These are phyloP conservation scores for Colletotrichum lini DNA, from an alignment of 2,329 filamentous ascomycete species.

Conservation along the genomic window DNA sequence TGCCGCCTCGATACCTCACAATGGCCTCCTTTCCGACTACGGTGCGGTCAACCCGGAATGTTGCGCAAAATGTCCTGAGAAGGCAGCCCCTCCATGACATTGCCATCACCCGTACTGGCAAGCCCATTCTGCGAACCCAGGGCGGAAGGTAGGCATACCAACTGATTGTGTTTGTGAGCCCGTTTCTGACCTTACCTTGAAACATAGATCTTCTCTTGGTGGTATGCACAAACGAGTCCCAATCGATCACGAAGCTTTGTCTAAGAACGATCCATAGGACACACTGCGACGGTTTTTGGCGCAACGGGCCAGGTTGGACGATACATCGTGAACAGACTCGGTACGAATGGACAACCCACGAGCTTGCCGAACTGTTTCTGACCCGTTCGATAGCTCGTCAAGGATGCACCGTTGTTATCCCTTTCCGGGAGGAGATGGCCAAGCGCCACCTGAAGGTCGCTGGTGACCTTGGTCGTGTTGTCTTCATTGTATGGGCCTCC, in stretches of 20 bases:
- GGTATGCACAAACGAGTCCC: slow-evolving; percentile 67
- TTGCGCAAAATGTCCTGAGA: slow-evolving; percentile 62
- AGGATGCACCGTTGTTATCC: slow-evolving; percentile 94
- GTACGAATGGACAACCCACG: slow-evolving; percentile 58
- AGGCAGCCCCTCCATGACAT: slow-evolving; percentile 81
- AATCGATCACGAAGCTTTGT: slow-evolving; percentile 21
- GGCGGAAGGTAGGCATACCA: slow-evolving; percentile 82
- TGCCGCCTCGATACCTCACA: slow-evolving; percentile 28
- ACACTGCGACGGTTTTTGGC: slow-evolving; percentile 98
- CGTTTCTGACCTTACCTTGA: slow-evolving; percentile 13
- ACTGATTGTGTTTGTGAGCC: slow-evolving; percentile 14
- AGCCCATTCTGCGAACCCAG: slow-evolving; percentile 89
- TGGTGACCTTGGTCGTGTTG: slow-evolving; percentile 92
- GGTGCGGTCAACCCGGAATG: slow-evolving; percentile 66
- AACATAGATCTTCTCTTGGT: slow-evolving; percentile 83
- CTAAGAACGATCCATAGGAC: slow-evolving; percentile 69
- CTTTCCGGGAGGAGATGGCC: slow-evolving; percentile 96
- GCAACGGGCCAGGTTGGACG: slow-evolving; percentile 95
- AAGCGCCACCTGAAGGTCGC: slow-evolving; percentile 97
- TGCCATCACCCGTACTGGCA: slow-evolving; percentile 94
- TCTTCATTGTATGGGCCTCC: slow-evolving; percentile 77
- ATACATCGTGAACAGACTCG: slow-evolving; percentile 97
- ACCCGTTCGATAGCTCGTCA: slow-evolving; percentile 75
- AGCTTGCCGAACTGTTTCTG: not conserved
- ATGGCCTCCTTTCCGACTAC: slow-evolving; percentile 72